Conservation (phyloP, 768 basidiomycete species). For the Macrolepiota dolichaula region DNA sequence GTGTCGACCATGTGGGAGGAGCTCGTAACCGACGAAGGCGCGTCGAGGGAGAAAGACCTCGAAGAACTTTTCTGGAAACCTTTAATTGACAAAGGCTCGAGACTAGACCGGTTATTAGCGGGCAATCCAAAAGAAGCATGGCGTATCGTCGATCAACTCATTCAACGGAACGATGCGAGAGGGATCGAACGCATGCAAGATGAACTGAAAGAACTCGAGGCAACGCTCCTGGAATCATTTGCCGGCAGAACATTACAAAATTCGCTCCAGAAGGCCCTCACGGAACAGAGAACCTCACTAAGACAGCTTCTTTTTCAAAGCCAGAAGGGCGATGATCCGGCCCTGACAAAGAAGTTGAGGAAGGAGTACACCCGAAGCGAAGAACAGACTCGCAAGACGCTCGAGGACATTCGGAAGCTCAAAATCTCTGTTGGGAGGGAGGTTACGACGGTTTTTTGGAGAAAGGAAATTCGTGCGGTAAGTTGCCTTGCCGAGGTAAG, state of each 20-base stretch:
- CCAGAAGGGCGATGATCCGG: not conserved
- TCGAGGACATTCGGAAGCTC: not conserved
- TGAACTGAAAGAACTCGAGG: not conserved
- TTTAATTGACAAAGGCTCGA: slow-evolving; percentile 15
- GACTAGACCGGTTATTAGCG: not conserved
- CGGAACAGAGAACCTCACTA: not conserved
- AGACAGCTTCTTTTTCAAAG: not conserved
- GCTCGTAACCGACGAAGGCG: not conserved
- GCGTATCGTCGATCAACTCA: slow-evolving; percentile 2
- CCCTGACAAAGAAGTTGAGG: not conserved
- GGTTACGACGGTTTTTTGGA: not conserved
- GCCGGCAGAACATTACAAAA: not conserved
- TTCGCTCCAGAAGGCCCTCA: not conserved
- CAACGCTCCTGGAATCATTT: not conserved
- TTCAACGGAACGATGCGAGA: not conserved
- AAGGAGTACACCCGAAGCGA: slow-evolving; percentile 5
- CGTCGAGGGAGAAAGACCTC: slow-evolving; percentile 14
- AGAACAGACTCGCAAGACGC: not conserved
- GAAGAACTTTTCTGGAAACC: slow-evolving; percentile 15
- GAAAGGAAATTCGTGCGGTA: not conserved
- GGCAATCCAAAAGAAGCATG: slow-evolving; percentile 5
- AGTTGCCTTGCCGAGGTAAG: not conserved
- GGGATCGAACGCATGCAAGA: not conserved
- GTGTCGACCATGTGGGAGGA: slow-evolving; percentile 14
- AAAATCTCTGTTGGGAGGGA: not conserved